Conservation (phyloP, 2,329 filamentous ascomycete species). For the Leptographium galeiforme region DNA sequence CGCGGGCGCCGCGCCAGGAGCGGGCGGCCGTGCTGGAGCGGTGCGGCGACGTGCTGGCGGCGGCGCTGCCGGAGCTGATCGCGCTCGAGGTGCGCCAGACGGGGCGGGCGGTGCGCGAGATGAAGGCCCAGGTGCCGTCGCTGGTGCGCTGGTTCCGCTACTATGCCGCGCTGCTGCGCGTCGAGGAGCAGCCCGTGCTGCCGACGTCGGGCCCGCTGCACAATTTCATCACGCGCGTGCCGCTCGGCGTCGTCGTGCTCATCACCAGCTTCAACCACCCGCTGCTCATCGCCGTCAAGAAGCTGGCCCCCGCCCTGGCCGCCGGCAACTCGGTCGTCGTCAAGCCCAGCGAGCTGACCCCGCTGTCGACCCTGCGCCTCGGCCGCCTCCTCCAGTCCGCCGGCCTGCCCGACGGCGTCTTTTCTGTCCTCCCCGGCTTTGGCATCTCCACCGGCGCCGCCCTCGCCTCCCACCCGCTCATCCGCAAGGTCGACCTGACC, state of each 20-base stretch:
- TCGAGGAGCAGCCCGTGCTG: constrained; percentile 51
- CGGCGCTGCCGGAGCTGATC: constrained; percentile 42
- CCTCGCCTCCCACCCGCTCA: constrained; percentile 35
- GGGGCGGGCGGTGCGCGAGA: constrained; percentile 54
- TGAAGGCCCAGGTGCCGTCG: constrained; percentile 54
- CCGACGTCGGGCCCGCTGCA: constrained; percentile 49
- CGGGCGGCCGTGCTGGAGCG: constrained; percentile 51
- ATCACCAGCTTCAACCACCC: constrained; percentile 48
- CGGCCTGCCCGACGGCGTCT: constrained; percentile 56
- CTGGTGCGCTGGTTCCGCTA: constrained; percentile 60
- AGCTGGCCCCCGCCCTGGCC: constrained; percentile 46
- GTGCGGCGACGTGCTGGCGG: constrained; percentile 39
- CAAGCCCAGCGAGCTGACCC: constrained; percentile 50
- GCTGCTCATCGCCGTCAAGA: constrained; percentile 43
- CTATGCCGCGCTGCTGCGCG: constrained; percentile 53
- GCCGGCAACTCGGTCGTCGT: constrained; percentile 46
- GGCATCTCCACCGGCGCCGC: constrained; percentile 38
- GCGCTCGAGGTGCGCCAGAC: constrained; percentile 54
- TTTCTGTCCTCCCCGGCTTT: constrained; percentile 47
- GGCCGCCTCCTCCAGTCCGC: constrained; percentile 49
- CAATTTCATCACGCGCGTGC: constrained; percentile 40
- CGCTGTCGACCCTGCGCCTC: constrained; percentile 45
- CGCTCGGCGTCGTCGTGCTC: constrained; percentile 43
- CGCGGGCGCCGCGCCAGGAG: constrained; percentile 37
- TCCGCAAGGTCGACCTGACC: constrained; percentile 60